Conservation (phyloP, 805 yeast species). For the Komagataella ulmi region DNA sequence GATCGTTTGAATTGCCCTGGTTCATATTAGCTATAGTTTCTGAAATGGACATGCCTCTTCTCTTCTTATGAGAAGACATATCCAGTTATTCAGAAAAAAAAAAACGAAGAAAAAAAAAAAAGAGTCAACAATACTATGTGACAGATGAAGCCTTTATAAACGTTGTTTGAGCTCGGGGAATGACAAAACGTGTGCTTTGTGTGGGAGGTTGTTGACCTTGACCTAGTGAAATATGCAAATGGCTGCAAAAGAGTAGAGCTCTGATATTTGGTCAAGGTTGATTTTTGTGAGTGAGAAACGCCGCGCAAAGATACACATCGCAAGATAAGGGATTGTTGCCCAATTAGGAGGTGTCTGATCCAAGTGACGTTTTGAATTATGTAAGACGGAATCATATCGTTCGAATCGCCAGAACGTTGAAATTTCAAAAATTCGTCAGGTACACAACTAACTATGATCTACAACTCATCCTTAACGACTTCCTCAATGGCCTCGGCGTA, state of each 20-base stretch:
- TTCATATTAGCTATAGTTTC: not conserved
- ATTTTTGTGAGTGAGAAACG: not conserved
- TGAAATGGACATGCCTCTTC: constrained; percentile 1
- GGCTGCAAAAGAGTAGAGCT: not conserved
- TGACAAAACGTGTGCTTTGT: not conserved
- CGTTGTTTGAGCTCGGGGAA: not conserved
- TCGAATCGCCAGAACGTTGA: not conserved
- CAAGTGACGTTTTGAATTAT: not conserved
- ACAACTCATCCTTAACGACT: constrained; percentile 21
- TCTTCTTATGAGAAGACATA: not conserved
- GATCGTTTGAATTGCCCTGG: not conserved
- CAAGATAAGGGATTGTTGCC: not conserved
- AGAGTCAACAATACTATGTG: not conserved
- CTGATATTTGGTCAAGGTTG: not conserved
- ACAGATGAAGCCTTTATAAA: not conserved
- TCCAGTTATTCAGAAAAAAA: not conserved
- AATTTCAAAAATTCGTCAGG: not conserved
- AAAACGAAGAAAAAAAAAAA: not conserved
- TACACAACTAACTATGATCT: constrained; percentile 2
- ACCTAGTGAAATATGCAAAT: not conserved
- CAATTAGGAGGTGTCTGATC: not conserved
- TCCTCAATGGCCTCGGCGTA: constrained; percentile 9
- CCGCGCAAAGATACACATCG: not conserved
- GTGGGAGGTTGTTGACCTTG: not conserved
- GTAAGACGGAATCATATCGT: not conserved